Conservation (phyloP, 2,329 filamentous ascomycete species). For the Colletotrichum brevisporum region DNA sequence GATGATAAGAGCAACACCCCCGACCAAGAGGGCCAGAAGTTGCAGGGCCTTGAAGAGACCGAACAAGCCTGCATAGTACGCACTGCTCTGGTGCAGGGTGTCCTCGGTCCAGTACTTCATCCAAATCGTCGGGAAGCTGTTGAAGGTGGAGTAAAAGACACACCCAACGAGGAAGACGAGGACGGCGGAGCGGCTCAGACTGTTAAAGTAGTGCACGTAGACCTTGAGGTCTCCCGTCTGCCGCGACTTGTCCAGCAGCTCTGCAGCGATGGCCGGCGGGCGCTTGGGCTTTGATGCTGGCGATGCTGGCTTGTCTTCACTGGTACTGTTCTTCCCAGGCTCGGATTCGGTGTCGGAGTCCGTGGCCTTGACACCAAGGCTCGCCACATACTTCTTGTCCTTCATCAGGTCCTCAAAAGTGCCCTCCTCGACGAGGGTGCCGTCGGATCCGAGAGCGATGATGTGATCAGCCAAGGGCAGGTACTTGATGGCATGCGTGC, state of each 20-base stretch:
- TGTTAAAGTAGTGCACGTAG: constrained; percentile 45
- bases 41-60: constrained; percentile 38
- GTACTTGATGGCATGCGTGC: constrained; percentile 50
- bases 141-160: constrained; percentile 36
- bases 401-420: constrained; percentile 51
- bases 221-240: constrained; percentile 43
- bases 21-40: constrained; percentile 40
- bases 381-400: constrained; percentile 50
- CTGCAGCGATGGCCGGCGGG: constrained; percentile 6
- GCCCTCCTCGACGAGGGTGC: constrained; percentile 58
- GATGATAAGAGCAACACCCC: constrained; percentile 40
- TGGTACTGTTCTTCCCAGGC: not conserved
- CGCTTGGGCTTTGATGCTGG: constrained; percentile 13
- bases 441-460: constrained; percentile 59
- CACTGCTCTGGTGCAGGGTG: constrained; percentile 33
- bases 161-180: constrained; percentile 11
- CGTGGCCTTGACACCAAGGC: constrained; percentile 45
- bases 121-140: constrained; percentile 48
- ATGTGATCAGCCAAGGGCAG: constrained; percentile 60
- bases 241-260: constrained; percentile 37
- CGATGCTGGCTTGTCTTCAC: not conserved
- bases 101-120: constrained; percentile 50
- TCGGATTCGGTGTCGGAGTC: constrained; percentile 39
- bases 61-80: constrained; percentile 43
- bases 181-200: constrained; percentile 23